These are phyloP conservation scores for Periconia sp. DNA, from an alignment of 2,329 filamentous ascomycete genomes.

Conservation along the genomic window DNA sequence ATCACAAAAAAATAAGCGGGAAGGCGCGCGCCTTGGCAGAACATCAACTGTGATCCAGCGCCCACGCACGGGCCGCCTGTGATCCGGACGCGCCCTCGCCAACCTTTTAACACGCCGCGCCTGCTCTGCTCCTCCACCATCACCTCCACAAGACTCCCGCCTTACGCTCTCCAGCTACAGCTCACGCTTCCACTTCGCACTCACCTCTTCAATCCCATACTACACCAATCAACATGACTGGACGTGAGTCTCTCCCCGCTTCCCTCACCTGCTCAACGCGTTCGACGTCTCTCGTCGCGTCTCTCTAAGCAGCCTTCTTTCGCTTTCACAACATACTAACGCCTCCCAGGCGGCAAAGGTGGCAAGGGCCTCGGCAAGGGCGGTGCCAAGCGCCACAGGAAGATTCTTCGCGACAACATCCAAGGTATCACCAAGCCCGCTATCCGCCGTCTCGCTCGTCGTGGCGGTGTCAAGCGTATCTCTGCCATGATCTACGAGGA, in stretches of 20 bases:
- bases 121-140: slow-evolving; percentile 20
- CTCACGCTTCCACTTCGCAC: slow-evolving; percentile 13
- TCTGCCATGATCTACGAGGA: slow-evolving; percentile 92
- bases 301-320: slow-evolving; percentile 9
- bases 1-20: slow-evolving; percentile 35
- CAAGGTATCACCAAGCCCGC: slow-evolving; percentile 99
- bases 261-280: slow-evolving; percentile 8
- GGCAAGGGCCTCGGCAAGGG: slow-evolving; percentile 98
- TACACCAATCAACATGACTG: slow-evolving; percentile 56
- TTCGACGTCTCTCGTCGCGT: slow-evolving; percentile 13
- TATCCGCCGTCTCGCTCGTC: slow-evolving; percentile 96
- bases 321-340: slow-evolving; percentile 51
- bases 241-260: slow-evolving; percentile 49
- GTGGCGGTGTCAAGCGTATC: slow-evolving; percentile 99
- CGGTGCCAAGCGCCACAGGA: slow-evolving; percentile 97
- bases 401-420: slow-evolving; percentile 99
- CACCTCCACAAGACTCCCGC: slow-evolving; percentile 23
- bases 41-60: slow-evolving; percentile 29
- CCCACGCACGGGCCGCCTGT: slow-evolving; percentile 36
- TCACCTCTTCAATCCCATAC: slow-evolving; percentile 18
- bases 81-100: slow-evolving; percentile 38
- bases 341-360: slow-evolving; percentile 80
- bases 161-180: slow-evolving; percentile 18
- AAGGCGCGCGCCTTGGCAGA: slow-evolving; percentile 30
- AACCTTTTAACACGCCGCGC: slow-evolving; percentile 32